Base-by-base conservation (phyloP, 192 early-diverging fungal genomes). In the Obelidium mucronatum region DNA sequence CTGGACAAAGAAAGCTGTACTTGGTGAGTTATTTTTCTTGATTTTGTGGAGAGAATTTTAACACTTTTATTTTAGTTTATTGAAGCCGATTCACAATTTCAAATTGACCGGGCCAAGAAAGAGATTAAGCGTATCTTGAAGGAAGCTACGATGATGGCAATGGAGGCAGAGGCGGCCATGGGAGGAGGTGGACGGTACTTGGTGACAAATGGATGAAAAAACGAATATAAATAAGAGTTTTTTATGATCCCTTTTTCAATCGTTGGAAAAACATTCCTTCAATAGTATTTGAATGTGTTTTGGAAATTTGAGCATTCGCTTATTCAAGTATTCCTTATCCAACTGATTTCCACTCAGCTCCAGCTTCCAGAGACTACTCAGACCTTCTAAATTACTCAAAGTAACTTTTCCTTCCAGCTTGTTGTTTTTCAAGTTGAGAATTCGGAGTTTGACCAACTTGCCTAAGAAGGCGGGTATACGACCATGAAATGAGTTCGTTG, bases 41-140 rank as follows among this genome's bases (percentile, higher is more conserved):
- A 53, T 37, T 22, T 73, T 22, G 26, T n/a, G 33, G 74, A 48
- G 31, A 40, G 24, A 56, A 22, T 60, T 19, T 22, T 19, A 65
- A 56, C 24, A 26, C 15, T 67, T 65, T 55, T 63, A 2, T 60
- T 40, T 0, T 51, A 85, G 86, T 94, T 96, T 72, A 93, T 99
- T 75, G 97, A 99, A 78, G 94, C 94, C 2, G 96, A 99, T 56
- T 92, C 88, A 17, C 92, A 97, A 79, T 82, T 91, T 48, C 89
- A 92, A 6, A 92, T 96, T 19, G 97, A 99, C 68, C 93, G 90
- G 71, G 97, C 97, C 36, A 93, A 93, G 83, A 91, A 85, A 48
- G 98, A 99, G 85, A 94, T 99, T 79, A 94, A 92, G 80, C 91
- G 94, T 15, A 93, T 97, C 67, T 77, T 99, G 64, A 90, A 87